Percentiles rank a stretch among this genome's conserved stretches.
Evolutionary conservation across 345 rosid genomes (phyloP).

Genomic region (Barbarea vulgaris): DNA sequence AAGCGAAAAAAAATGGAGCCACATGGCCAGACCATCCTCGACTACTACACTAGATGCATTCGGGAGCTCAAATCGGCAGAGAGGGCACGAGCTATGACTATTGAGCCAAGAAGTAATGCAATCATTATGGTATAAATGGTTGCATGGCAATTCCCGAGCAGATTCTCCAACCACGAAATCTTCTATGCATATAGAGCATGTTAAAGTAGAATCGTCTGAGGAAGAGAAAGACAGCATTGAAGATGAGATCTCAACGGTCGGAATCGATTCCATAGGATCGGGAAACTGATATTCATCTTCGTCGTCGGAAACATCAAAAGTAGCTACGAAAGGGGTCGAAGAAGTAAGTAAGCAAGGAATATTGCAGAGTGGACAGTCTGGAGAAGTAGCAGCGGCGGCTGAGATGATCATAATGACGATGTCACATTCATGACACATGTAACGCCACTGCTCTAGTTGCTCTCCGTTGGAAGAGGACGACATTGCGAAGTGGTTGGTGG

Average conservation of each 20-base stretch:
- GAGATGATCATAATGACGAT: constrained; percentile 41
- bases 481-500: constrained; percentile 29
- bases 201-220: constrained; percentile 25
- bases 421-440: constrained; percentile 52
- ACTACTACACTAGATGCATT: neutral
- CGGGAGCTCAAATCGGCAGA: constrained; percentile 50
- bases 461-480: constrained; percentile 1
- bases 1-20: constrained; percentile 12
- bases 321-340: neutral
- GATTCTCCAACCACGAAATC: constrained; percentile 38
- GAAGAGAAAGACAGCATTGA: constrained; percentile 10
- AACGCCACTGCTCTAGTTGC: constrained; percentile 24
- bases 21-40: constrained; percentile 6
- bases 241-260: constrained; percentile 42
- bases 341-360: neutral
- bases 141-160: constrained; percentile 52
- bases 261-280: neutral
- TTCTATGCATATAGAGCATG: constrained; percentile 51
- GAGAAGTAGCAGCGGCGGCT: constrained; percentile 2
- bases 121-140: constrained; percentile 50
- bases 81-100: constrained; percentile 51
- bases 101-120: constrained; percentile 55
- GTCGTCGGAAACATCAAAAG: constrained; percentile 25
- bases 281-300: constrained; percentile 35
- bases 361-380: constrained; percentile 45